These are phyloP conservation scores for Spatholobus suberectus DNA, from an alignment of 306 rosid species.

Conservation along the genomic window DNA sequence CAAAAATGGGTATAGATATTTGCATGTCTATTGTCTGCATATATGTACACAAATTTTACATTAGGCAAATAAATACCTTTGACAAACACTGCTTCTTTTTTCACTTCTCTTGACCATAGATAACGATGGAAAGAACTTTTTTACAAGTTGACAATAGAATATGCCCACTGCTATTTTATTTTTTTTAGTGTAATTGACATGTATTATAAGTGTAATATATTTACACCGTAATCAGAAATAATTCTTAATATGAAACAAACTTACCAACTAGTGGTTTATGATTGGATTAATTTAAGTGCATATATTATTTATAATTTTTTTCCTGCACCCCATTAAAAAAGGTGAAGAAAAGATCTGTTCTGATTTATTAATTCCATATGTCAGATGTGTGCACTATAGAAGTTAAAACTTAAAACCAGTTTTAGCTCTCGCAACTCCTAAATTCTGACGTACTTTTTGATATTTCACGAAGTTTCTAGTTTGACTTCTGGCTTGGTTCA, in stretches of 20 bases:
- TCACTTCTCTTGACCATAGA: neutral
- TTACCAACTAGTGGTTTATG: no score
- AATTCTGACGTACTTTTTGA: neutral
- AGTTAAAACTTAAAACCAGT: neutral
- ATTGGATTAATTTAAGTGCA: neutral
- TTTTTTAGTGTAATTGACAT: neutral
- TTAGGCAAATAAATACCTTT: neutral
- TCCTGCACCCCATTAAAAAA: neutral
- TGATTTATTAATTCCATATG: neutral
- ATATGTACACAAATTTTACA: neutral
- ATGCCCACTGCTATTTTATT: neutral
- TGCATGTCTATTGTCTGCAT: slow-evolving; percentile 26
- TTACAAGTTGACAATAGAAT: neutral
- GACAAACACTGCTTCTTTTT: neutral
- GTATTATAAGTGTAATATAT: neutral
- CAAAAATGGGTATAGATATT: neutral
- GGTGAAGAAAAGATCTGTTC: neutral
- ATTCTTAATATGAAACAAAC: neutral
- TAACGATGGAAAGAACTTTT: neutral
- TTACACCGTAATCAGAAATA: no score
- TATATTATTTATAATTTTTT: neutral
- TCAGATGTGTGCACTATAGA: neutral
- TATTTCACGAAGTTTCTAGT: slow-evolving; percentile 51
- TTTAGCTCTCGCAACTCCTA: neutral
- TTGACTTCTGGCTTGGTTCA: slow-evolving; percentile 48